Conservation (phyloP, 495 filamentous ascomycete genomes). For the Xylaria castorea region DNA sequence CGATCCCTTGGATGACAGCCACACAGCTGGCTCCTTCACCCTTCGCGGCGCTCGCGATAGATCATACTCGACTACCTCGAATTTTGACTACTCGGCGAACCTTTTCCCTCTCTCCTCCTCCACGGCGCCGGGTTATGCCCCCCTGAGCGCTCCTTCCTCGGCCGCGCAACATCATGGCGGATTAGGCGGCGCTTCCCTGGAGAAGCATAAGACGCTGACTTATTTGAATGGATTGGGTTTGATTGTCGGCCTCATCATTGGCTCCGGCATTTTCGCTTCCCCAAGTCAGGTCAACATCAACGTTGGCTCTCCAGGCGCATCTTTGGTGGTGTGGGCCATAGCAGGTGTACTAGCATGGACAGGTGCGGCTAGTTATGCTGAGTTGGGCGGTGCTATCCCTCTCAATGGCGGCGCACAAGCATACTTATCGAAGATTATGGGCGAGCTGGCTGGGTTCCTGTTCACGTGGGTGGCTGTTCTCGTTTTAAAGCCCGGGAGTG, state of each 20-base stretch:
- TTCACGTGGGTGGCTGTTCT: conserved; percentile 96
- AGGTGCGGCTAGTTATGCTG: conserved; percentile 93
- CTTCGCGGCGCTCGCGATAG: conserved; percentile 62
- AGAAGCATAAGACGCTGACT: conserved; percentile 94
- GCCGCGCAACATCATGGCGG: conserved; percentile 53
- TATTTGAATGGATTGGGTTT: conserved; percentile 92
- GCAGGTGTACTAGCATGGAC: conserved; percentile 95
- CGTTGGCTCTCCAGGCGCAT: conserved; percentile 89
- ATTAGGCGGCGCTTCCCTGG: conserved; percentile 67
- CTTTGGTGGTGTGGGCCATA: conserved; percentile 87
- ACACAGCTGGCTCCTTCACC: conserved; percentile 46
- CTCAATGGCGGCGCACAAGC: conserved; percentile 93
- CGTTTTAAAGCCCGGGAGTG: conserved; percentile 89
- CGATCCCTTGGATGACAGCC: conserved; percentile 72
- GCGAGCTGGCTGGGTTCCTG: conserved; percentile 87
- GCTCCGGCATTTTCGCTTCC: conserved; percentile 96
- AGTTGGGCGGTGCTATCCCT: conserved; percentile 94
- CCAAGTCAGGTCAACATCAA: conserved; percentile 93
- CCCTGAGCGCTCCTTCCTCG: conserved; percentile 73
- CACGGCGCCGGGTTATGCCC: conserved; percentile 76
- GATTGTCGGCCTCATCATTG: conserved; percentile 91
- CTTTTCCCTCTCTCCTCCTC: conserved; percentile 93
- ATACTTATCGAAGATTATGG: conserved; percentile 95
- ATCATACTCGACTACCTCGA: conserved; percentile 87
- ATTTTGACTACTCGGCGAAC: conserved; percentile 91